Evolutionary conservation across 495 filamentous ascomycete genomes (phyloP).

Genomic region (Xylaria grammica): DNA sequence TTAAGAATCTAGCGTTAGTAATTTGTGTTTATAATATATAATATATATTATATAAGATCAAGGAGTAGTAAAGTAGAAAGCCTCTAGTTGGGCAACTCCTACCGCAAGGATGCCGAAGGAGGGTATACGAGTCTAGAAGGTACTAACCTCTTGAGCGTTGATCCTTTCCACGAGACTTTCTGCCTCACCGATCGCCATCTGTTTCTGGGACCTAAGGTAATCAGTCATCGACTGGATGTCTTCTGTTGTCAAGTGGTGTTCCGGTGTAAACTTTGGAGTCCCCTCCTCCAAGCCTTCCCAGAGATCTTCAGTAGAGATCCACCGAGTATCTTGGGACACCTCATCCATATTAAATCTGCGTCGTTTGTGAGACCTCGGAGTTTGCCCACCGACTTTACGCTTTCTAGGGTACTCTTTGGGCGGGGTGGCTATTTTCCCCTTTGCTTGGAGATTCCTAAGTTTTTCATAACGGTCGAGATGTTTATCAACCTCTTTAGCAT

Average conservation of each 20-base stretch:
- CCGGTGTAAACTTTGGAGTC: constrained; percentile 15
- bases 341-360: constrained; percentile 25
- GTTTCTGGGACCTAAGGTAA: constrained; percentile 16
- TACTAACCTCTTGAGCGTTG: constrained; percentile 36
- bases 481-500: constrained; percentile 40
- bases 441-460: constrained; percentile 43
- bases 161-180: constrained; percentile 41
- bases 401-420: constrained; percentile 38
- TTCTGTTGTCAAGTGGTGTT: background rate
- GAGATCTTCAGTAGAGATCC: constrained; percentile 18
- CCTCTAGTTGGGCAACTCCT: no score
- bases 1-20: no score
- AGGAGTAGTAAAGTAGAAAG: no score
- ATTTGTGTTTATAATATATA: no score
- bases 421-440: constrained; percentile 51
- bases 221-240: constrained; percentile 20
- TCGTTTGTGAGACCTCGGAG: constrained; percentile 5
- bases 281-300: constrained; percentile 20
- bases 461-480: constrained; percentile 52
- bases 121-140: no score
- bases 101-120: no score
- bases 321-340: constrained; percentile 2
- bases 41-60: no score
- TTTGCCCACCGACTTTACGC: constrained; percentile 21
- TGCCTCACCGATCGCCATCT: constrained; percentile 26